phyloP scores from a whole-genome alignment of 2,329 filamentous ascomycete genomes.

The Thielaviopsis ethacetica region DNA sequence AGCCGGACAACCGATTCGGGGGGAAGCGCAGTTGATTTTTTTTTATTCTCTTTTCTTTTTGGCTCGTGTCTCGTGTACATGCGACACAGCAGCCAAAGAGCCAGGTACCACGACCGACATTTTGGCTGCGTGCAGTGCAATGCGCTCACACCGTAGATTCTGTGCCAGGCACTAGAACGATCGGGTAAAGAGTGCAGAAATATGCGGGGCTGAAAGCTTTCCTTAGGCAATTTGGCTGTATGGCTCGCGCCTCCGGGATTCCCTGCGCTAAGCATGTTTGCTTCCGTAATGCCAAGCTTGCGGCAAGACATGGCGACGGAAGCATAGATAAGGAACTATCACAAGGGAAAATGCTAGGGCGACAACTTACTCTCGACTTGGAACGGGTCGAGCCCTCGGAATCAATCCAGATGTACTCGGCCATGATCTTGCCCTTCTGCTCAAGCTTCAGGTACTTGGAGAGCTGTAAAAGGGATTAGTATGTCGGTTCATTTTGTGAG shows the following conservation, averaged over 20 bases:
- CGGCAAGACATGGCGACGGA: conserved; percentile 1
- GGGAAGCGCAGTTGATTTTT: background rate
- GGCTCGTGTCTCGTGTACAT: background rate
- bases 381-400: conserved; percentile 68
- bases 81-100: background rate
- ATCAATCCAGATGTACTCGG: conserved; percentile 97
- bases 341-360: background rate
- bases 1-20: background rate
- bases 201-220: background rate
- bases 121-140: background rate
- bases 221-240: background rate
- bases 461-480: conserved; percentile 38
- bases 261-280: conserved; percentile 1
- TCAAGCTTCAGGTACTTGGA: conserved; percentile 82
- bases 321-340: conserved; percentile 13
- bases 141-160: background rate
- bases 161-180: background rate
- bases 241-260: background rate
- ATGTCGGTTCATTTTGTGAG: background rate
- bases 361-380: conserved; percentile 75
- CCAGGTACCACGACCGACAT: background rate
- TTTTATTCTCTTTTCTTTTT: background rate
- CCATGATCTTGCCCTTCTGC: conserved; percentile 77
- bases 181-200: background rate
- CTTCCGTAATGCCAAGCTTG: conserved; percentile 10